phyloP scores from a whole-genome alignment of 257 asterid genomes.

The Rubia yunnanensis region DNA sequence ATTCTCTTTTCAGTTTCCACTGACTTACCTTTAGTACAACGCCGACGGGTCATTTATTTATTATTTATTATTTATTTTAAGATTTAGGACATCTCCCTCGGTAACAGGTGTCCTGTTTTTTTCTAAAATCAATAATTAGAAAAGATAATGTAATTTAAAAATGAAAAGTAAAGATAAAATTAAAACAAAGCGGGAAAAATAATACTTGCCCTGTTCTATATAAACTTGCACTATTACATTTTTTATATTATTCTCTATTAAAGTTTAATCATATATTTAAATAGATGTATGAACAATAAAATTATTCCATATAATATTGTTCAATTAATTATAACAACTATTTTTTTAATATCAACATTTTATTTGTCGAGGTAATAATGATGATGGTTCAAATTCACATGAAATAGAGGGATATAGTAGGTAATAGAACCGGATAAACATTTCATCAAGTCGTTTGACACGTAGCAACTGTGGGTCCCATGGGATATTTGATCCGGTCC shows the following conservation, averaged over 20 bases:
- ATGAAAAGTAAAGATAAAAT: background rate
- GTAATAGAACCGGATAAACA: background rate
- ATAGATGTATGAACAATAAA: too few species aligned
- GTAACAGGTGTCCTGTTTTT: background rate
- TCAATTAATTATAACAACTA: too few species aligned
- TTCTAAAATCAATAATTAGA: background rate
- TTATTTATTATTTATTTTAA: too few species aligned
- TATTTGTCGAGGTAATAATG: too few species aligned
- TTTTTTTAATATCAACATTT: too few species aligned
- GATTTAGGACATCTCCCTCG: slow-evolving; percentile 4
- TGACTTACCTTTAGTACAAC: background rate
- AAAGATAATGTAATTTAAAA: background rate
- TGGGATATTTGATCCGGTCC: background rate
- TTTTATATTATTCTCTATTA: too few species aligned
- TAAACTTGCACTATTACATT: too few species aligned
- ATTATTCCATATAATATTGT: too few species aligned
- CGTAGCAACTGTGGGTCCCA: background rate
- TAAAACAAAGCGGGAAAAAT: background rate
- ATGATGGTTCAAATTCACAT: too few species aligned
- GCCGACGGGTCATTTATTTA: background rate
- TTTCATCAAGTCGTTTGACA: background rate
- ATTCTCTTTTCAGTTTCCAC: background rate
- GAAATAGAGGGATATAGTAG: too few species aligned
- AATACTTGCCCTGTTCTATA: too few species aligned
- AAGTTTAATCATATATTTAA: too few species aligned